A percentile compares a stretch with the other conserved stretches of the same genome.
These are phyloP conservation scores for Talaromyces sp. DNA, from an alignment of 2,329 filamentous ascomycete genomes.

Conservation along the genomic window DNA sequence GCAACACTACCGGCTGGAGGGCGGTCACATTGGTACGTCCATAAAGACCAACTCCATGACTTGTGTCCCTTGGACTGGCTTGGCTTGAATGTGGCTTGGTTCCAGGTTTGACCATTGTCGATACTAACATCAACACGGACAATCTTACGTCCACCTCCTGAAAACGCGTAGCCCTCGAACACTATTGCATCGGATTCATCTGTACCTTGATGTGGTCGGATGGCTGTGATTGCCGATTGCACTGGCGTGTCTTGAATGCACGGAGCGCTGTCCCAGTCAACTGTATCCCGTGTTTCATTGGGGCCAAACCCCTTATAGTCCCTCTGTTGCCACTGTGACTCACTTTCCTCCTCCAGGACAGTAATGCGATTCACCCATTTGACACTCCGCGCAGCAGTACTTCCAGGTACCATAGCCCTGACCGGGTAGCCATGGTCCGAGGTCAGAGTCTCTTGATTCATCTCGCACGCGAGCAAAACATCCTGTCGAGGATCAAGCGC, in stretches of 20 bases:
- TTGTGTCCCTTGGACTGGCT: constrained; percentile 54
- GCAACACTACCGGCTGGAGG: constrained; percentile 56
- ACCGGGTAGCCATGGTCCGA: constrained; percentile 69
- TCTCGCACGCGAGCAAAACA: constrained; percentile 64
- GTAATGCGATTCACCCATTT: constrained; percentile 70
- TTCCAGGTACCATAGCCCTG: constrained; percentile 64
- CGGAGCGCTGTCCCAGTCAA: constrained; percentile 63
- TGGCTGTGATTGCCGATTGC: constrained; percentile 64
- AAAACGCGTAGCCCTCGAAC: constrained; percentile 67
- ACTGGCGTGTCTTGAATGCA: constrained; percentile 71
- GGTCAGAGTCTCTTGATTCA: constrained; percentile 67
- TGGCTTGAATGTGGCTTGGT: constrained; percentile 62
- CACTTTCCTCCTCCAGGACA: constrained; percentile 67
- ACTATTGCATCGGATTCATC: constrained; percentile 4
- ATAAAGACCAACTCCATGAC: constrained; percentile 66
- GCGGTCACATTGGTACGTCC: constrained; percentile 53
- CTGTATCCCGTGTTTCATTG: constrained; percentile 59
- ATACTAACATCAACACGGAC: constrained; percentile 68
- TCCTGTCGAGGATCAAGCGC: constrained; percentile 64
- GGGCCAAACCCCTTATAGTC: constrained; percentile 73
- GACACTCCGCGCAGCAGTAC: constrained; percentile 68
- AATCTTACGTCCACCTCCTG: constrained; percentile 67
- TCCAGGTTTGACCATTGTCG: constrained; percentile 66
- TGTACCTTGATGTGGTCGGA: constrained; percentile 7
- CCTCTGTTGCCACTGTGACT: constrained; percentile 66